Evolutionary conservation across 345 rosid genomes (phyloP).

Genomic region (Hirschfeldia incana): DNA sequence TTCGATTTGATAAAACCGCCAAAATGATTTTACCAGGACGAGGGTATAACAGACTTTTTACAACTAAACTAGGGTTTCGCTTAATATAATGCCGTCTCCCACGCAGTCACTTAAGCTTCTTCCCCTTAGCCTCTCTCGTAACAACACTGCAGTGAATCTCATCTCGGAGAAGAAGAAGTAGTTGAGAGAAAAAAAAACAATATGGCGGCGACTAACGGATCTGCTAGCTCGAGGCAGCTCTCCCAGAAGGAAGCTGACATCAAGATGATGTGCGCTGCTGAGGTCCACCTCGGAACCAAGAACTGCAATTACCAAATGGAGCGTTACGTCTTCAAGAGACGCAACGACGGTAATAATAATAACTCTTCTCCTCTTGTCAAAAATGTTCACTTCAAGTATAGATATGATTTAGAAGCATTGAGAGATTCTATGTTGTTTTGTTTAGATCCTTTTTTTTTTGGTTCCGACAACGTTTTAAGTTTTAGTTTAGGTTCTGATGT

Average conservation of each 20-base stretch:
- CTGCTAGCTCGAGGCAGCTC: conserved; percentile 49
- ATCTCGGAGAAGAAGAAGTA: conserved; percentile 22
- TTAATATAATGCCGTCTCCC: background rate
- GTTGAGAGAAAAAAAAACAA: conserved; percentile 9
- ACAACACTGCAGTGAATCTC: conserved; percentile 6
- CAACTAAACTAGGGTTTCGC: conserved; percentile 1
- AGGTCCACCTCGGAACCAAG: conserved; percentile 92
- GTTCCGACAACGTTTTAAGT: background rate
- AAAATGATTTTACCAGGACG: background rate
- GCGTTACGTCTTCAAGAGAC: conserved; percentile 89
- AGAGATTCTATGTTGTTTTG: background rate
- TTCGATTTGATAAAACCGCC: background rate
- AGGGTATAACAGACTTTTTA: background rate
- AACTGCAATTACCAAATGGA: conserved; percentile 94
- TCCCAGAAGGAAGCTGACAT: conserved; percentile 79
- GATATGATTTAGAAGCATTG: background rate
- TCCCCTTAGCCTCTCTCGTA: background rate
- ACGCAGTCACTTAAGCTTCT: background rate
- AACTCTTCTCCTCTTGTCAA: background rate
- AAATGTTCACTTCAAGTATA: background rate
- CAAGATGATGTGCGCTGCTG: conserved; percentile 88
- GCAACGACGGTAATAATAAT: conserved; percentile 65
- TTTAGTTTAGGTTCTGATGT: background rate
- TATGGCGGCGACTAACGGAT: conserved; percentile 33
- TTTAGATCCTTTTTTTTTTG: background rate